phyloP scores from a whole-genome alignment of 345 rosid genomes.

The Cochlearia excelsa region DNA sequence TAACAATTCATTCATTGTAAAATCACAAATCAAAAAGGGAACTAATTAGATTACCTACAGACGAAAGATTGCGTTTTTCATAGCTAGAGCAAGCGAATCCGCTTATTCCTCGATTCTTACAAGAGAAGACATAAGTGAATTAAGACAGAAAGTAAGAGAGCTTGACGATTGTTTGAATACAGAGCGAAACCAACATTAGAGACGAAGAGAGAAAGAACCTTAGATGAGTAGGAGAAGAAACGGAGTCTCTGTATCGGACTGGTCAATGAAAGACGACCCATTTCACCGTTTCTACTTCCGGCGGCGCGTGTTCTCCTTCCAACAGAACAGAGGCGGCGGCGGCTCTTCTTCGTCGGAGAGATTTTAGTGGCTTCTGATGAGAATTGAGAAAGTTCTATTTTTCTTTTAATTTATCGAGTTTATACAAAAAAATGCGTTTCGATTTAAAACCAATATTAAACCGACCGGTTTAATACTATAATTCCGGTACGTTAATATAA shows the following conservation, averaged over 20 bases:
- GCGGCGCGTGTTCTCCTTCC: slow-evolving; percentile 17
- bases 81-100: slow-evolving; percentile 31
- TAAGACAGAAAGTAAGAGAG: not conserved
- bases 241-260: slow-evolving; percentile 23
- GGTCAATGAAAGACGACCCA: slow-evolving; percentile 28
- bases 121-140: not conserved
- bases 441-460: not conserved
- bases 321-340: slow-evolving; percentile 14
- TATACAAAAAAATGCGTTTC: no score
- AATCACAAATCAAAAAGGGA: not conserved
- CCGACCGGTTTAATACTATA: slow-evolving; percentile 13
- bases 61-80: slow-evolving; percentile 38
- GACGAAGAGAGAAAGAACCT: slow-evolving; percentile 26
- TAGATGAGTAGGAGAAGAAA: slow-evolving; percentile 22
- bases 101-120: slow-evolving; percentile 32
- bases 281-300: slow-evolving; percentile 5
- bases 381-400: not conserved
- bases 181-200: not conserved
- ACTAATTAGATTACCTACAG: slow-evolving; percentile 40
- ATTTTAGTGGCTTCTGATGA: slow-evolving; percentile 1
- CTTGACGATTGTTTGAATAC: no score
- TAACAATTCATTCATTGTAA: not conserved
- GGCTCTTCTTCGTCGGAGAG: slow-evolving; percentile 20
- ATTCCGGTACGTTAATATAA: no score
- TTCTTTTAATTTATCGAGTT: not conserved